Percentiles rank a stretch among this genome's conserved stretches.
Evolutionary conservation across 768 basidiomycete species (phyloP).

Genomic region (Leccinum obscurum): DNA sequence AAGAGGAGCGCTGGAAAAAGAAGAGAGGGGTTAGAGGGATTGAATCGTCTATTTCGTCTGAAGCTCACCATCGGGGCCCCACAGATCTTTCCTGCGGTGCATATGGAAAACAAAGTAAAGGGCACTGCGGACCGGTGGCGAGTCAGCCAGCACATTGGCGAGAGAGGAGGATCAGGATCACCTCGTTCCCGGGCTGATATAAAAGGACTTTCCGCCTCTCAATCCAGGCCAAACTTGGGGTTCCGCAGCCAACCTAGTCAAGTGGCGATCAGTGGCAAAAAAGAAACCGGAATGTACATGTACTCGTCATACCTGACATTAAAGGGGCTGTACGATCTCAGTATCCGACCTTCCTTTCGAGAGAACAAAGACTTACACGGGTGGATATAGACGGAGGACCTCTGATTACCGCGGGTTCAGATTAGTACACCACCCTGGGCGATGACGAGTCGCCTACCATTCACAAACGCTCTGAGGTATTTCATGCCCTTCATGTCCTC

Average conservation of each 20-base stretch:
- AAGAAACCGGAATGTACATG: neutral
- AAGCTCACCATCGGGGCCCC: slow-evolving; percentile 37
- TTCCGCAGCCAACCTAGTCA: slow-evolving; percentile 17
- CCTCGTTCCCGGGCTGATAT: slow-evolving; percentile 46
- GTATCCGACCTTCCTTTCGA: neutral
- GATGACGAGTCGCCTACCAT: slow-evolving; percentile 40
- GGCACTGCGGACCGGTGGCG: slow-evolving; percentile 2
- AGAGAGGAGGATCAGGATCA: slow-evolving; percentile 6
- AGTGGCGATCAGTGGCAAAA: slow-evolving; percentile 5
- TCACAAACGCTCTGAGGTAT: slow-evolving; percentile 63
- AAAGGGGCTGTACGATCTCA: slow-evolving; percentile 16
- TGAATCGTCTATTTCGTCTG: no score
- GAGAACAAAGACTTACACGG: slow-evolving; percentile 23
- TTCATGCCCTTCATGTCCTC: slow-evolving; percentile 64
- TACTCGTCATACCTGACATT: slow-evolving; percentile 21
- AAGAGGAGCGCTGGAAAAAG: slow-evolving; percentile 37
- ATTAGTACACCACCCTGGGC: neutral
- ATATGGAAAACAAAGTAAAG: slow-evolving; percentile 31
- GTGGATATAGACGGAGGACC: slow-evolving; percentile 34
- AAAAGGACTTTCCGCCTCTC: slow-evolving; percentile 45
- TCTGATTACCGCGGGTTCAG: slow-evolving; percentile 20
- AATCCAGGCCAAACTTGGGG: slow-evolving; percentile 20
- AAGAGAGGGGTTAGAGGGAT: neutral
- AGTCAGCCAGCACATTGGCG: neutral
- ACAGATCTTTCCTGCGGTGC: slow-evolving; percentile 41